Evolutionary conservation across 2,329 filamentous ascomycete genomes (phyloP), one percentile per base, ranked within the genome.

Genomic region (Samsoniella hepiali): DNA sequence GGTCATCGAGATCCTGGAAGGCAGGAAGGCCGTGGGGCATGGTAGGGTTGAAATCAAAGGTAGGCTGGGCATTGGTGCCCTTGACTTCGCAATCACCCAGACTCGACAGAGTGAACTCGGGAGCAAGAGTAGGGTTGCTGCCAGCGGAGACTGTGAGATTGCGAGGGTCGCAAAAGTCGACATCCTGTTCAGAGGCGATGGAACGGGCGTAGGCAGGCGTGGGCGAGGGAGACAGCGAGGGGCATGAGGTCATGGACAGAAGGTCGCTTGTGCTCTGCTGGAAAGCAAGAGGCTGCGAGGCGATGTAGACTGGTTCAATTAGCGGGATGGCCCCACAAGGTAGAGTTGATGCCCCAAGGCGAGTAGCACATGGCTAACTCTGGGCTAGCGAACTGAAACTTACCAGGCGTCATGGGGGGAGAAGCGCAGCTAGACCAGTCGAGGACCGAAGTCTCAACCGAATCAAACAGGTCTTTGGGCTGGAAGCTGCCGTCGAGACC

Each of bases 351-450:
- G 56, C 5, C 42, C 29, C 17, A 11, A 3, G 34, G 27, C 36
- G 17, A 31, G 22, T 15, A 8, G 6, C 13, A 32, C 40, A 32
- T 8, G 8, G 31, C 3, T 7, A 45, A 11, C 31, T 58, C 44
- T 47, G 11, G 45, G 47, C 45, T 5, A 60, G 49, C 9, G 34
- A 7, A 34, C 9, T 32, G 58, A 6, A 64, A 86, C 91, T 81
- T 88, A 96, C 92, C 87, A 85, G 93, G 93, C 71, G 92, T 96
- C 85, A 96, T 87, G 31, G 92, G 91, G 58, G 93, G 93, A 38
- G 93, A 96, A 64, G 85, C 84, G 65, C 87, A 89, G 74, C 84
- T 87, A 63, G 89, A 82, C 89, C 91, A 96, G 70, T 94, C 90
- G 67, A 90, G 82, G 67, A 90, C 86, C 63, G 94, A 83, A 67